Percentiles rank a stretch among this genome's conserved stretches.
These are phyloP conservation scores for Penicillium lividum DNA, from an alignment of 495 filamentous ascomycete species.

Conservation along the genomic window DNA sequence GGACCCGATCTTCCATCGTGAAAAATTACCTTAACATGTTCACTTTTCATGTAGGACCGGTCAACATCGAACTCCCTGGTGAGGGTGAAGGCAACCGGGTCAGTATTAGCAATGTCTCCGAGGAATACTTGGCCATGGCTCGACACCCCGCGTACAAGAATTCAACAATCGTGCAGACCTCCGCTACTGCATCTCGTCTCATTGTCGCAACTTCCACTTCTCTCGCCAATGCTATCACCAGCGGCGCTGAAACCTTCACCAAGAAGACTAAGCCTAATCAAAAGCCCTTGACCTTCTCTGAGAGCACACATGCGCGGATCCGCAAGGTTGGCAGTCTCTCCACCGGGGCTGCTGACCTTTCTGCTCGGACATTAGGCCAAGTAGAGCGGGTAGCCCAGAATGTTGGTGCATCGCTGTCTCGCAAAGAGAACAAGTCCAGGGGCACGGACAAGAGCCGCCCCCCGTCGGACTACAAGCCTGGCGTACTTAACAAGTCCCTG, in stretches of 20 bases:
- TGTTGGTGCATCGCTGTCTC: slow-evolving; percentile 71
- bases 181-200: slow-evolving; percentile 85
- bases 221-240: slow-evolving; percentile 72
- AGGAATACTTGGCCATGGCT: slow-evolving; percentile 77
- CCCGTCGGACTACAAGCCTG: slow-evolving; percentile 75
- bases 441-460: slow-evolving; percentile 59
- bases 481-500: slow-evolving; percentile 88
- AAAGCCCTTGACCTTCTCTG: slow-evolving; percentile 85
- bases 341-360: slow-evolving; percentile 70
- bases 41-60: slow-evolving; percentile 63
- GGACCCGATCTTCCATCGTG: neutral
- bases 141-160: slow-evolving; percentile 87
- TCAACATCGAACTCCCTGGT: slow-evolving; percentile 80
- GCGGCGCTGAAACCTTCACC: slow-evolving; percentile 77
- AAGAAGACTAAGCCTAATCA: slow-evolving; percentile 71
- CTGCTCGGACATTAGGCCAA: slow-evolving; percentile 82
- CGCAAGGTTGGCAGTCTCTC: slow-evolving; percentile 84
- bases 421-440: slow-evolving; percentile 57
- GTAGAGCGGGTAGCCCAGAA: slow-evolving; percentile 83
- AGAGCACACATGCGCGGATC: slow-evolving; percentile 78
- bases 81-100: slow-evolving; percentile 71
- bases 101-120: slow-evolving; percentile 71
- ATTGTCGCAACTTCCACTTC: slow-evolving; percentile 85
- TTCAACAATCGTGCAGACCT: slow-evolving; percentile 84
- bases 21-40: neutral